Evolutionary conservation across 2,329 filamentous ascomycete species (phyloP).

Genomic region (Leptosphaerulina australis): DNA sequence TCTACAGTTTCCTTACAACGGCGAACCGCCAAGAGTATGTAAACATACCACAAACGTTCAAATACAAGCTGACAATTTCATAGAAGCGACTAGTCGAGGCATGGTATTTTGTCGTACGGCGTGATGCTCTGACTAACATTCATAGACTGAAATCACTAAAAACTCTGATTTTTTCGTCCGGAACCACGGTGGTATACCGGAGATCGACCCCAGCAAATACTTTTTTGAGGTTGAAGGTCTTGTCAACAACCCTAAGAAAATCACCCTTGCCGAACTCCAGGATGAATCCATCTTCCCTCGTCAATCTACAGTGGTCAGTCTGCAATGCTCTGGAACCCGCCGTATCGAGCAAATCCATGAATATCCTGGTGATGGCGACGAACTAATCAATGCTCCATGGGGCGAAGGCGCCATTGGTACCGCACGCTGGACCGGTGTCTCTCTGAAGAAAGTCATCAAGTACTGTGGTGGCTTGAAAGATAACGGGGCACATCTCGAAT

Average conservation of each 20-base stretch:
- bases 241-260: conserved; percentile 62
- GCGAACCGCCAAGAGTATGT: conserved; percentile 49
- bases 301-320: conserved; percentile 63
- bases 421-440: conserved; percentile 66
- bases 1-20: conserved; percentile 57
- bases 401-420: conserved; percentile 69
- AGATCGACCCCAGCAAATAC: conserved; percentile 64
- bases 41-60: background rate
- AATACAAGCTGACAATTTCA: conserved; percentile 12
- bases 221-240: conserved; percentile 64
- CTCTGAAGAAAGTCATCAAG: conserved; percentile 72
- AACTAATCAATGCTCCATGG: conserved; percentile 54
- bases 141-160: conserved; percentile 61
- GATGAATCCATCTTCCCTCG: conserved; percentile 66
- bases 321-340: conserved; percentile 72
- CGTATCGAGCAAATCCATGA: conserved; percentile 70
- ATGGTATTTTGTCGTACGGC: background rate
- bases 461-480: conserved; percentile 67
- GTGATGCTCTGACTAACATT: conserved; percentile 14
- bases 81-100: conserved; percentile 59
- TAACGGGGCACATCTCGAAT: conserved; percentile 66
- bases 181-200: conserved; percentile 74
- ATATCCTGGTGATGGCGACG: conserved; percentile 71
- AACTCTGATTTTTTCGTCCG: conserved; percentile 71
- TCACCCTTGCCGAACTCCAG: conserved; percentile 66